These are phyloP conservation scores for Pseudocohnilembus persalinus DNA, from an alignment of 169 alveolate species.

Conservation along the genomic window DNA sequence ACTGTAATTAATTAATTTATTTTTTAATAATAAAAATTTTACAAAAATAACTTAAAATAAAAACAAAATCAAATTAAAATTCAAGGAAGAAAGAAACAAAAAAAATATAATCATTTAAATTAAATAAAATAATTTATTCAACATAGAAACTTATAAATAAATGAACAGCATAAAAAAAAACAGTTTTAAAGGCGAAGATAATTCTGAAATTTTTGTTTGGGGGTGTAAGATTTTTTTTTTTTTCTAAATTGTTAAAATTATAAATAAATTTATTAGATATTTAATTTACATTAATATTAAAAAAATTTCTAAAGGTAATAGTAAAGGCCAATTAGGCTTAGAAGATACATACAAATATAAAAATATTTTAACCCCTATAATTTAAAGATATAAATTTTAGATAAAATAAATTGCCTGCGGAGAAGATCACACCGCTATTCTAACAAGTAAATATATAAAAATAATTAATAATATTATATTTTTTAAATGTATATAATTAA, in stretches of 20 bases:
- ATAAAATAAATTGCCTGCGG: conserved; percentile 45
- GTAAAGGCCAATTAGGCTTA: conserved; percentile 53
- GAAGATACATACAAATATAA: conserved; percentile 38
- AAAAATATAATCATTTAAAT: too few relatives aligned
- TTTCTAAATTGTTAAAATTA: neutral
- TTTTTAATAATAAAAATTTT: too few relatives aligned
- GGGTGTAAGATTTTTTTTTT: neutral
- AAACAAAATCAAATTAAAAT: too few relatives aligned
- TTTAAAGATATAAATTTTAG: conserved; percentile 34
- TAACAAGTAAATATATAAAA: too few relatives aligned
- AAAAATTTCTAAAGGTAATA: neutral
- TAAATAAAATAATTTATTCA: neutral
- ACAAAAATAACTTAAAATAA: too few relatives aligned
- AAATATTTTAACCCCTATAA: conserved; percentile 35
- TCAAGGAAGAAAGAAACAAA: too few relatives aligned
- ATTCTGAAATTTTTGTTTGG: conserved; percentile 9
- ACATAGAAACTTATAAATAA: neutral
- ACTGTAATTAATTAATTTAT: too few relatives aligned
- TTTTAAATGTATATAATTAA: neutral
- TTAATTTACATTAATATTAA: neutral
- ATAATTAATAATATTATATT: neutral
- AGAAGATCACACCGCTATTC: conserved; percentile 42
- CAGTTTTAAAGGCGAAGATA: neutral
- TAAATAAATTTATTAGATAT: neutral
- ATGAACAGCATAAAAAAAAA: neutral